Evolutionary conservation across 495 filamentous ascomycete genomes (phyloP).

Genomic region (Rhizodiscina lignyota): DNA sequence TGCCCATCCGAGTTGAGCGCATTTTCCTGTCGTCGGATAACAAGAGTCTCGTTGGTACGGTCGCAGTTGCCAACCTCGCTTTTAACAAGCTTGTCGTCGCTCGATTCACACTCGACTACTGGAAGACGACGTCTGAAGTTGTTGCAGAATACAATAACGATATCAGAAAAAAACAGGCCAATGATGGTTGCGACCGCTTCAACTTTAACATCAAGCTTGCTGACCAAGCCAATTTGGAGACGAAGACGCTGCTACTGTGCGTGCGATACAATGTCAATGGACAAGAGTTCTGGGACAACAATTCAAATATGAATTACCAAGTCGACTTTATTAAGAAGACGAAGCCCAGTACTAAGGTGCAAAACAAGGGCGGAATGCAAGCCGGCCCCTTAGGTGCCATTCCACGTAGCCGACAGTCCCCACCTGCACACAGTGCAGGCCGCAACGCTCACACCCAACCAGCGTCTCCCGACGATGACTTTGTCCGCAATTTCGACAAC

Average conservation of each 20-base stretch:
- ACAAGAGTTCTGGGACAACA: conserved; percentile 93
- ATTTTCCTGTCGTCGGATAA: conserved; percentile 78
- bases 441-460: conserved; percentile 22
- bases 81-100: conserved; percentile 81
- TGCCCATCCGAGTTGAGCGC: conserved; percentile 60
- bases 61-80: conserved; percentile 73
- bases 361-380: conserved; percentile 29
- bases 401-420: conserved; percentile 56
- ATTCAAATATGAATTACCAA: conserved; percentile 69
- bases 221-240: conserved; percentile 76
- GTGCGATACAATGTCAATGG: conserved; percentile 75
- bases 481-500: conserved; percentile 35
- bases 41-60: conserved; percentile 62
- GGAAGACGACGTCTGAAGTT: conserved; percentile 95
- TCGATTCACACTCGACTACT: conserved; percentile 91
- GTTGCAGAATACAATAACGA: conserved; percentile 73
- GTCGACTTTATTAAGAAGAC: conserved; percentile 75
- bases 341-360: conserved; percentile 34
- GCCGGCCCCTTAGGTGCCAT: conserved; percentile 42
- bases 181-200: conserved; percentile 70
- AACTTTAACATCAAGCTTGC: conserved; percentile 85
- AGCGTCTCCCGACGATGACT: conserved; percentile 51
- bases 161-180: conserved; percentile 45
- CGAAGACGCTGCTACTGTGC: conserved; percentile 82
- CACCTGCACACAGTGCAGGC: too few relatives aligned